Base-by-base conservation (phyloP, 306 rosid genomes). In the Hippophae tibetana region DNA sequence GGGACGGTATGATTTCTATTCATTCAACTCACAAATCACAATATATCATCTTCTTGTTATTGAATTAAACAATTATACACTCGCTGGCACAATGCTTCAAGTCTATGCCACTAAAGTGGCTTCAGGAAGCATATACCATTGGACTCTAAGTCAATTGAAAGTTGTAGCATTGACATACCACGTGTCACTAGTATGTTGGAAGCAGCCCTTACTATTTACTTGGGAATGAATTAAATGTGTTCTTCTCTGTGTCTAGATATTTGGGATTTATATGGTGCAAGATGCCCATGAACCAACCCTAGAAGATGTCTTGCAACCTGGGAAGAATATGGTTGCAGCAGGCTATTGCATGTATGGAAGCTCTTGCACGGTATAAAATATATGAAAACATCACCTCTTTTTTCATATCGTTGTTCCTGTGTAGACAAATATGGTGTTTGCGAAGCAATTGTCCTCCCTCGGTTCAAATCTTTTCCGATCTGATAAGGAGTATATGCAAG, bases 311-410 rank as follows among this genome's bases (percentile, higher is more conserved):
- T 60, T 92, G 82, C 93, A 78, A 78, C 95, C 99, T 31, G 99
- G 98, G 60, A 85, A 78, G 77, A 75, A 82, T 58, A 88, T 88
- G 99, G 18, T 88, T 60, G 99, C 99, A 55, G 96, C 99, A 63
- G 99, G 99, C 61, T 92, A 92, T 69, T 92, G 99, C 82, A 88
- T 92, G 96, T 92, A 92, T 47, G 96, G 99, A 67, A 92, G 99
- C 84, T 92, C 95, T 71, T 92, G 99, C 95, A 92, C 89, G 79
- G 99, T 92, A 88, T 54, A 40, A 49, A 12, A 9, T 31, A 31
- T 31, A 31, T 31, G 38, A 27, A 65, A 14, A 54, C 13, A 27
- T 13, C 54, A 47, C 13, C 12, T 50, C 62, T 65, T 25, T 58
- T 56, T 56, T 71, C 55, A 50, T 57, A n/a, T 44, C n/a, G 60